Base-by-base conservation (phyloP, 441 rosid genomes). In the Brassica balearica region DNA sequence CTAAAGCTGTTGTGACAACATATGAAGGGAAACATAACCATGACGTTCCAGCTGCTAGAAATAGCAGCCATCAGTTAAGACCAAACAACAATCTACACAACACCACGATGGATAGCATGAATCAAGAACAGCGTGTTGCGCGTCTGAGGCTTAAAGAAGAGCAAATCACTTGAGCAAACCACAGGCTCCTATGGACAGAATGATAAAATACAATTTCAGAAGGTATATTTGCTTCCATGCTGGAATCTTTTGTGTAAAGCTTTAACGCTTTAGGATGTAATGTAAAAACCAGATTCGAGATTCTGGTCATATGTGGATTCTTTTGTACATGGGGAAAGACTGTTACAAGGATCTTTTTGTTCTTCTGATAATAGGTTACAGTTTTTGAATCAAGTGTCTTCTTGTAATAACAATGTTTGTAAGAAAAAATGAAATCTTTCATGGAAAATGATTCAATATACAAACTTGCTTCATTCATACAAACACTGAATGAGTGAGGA, bases 21-120 rank as follows among this genome's bases (percentile, higher is more conserved):
- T 95, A 95, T 0, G 93, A 89, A 76, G 97, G 97, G 46, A 92
- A 91, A 77, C 97, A 92, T 78, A 91, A 89, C 83, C 98, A 95
- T 71, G 88, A 90, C 27, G 80, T 89, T 46, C 99, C 96, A 0
- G 88, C 88, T 15, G 90, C 93, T 68, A 91, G 78, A 84, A 83
- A 80, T 38, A 89, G 91, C 72, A 93, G 89, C 84, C 99, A 90
- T 79, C 90, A 86, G 59, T 70, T 69, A 46, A 86, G 85, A 79
- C 74, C 81, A 43, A 86, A 82, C 1, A 83, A 73, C 6, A 51
- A 51, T 51, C 56, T 51, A 14, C 19, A 51, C 56, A 15, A 2
- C 60, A 55, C 60, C 60, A 22, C 65, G 51, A 5, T 77, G 78
- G 77, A 74, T 78, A 84, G 78, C 59, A 10, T 73, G 4, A 76